Base-by-base conservation (phyloP, 208 protist species). In the Trypanosoma theileri region DNA sequence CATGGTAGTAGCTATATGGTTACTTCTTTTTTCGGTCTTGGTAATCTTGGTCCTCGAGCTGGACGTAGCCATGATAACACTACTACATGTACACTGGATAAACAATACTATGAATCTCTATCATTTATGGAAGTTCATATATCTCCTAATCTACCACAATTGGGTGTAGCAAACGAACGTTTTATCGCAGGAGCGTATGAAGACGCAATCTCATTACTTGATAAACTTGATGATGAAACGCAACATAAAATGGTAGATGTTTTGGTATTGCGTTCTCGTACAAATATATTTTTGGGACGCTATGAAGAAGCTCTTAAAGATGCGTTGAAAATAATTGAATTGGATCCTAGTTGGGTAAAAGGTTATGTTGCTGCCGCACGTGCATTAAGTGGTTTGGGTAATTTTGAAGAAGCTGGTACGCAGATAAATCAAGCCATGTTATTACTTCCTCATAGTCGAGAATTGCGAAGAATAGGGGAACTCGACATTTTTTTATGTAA, bases 331-430 rank as follows among this genome's bases (percentile, higher is more conserved):
- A 77, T 75, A 44, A 76, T 82, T 35, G 28, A 56, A 19, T 48
- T 89, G 17, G 75, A 91, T 45, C 82, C 85, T n/a, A 54, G 67
- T 45, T 92, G 85, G 83, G 77, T 90, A 59, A 80, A 77, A 21
- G 86, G 83, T 17, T 85, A 87, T 59, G 66, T 94, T 40, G 68
- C 74, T 67, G 69, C 85, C 12, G 88, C 88, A 3, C 76, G 88
- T 11, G 88, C 83, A 24, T 62, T 84, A 40, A 83, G 76, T 62
- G 81, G 79, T 4, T 69, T 90, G 0, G 85, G 85, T 16, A 65
- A 86, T 46, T 90, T 84, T 69, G 66, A 40, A 19, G 71, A 70
- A 56, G 85, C 85, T 13, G 44, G 61, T 13, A 48, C 42, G 11
- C 67, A 74, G 3, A 75, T 87, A 17, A 51, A 59, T 16, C 60